Evolutionary conservation across 2,329 filamentous ascomycete genomes (phyloP).

Genomic region (Dactylellina leptospora): DNA sequence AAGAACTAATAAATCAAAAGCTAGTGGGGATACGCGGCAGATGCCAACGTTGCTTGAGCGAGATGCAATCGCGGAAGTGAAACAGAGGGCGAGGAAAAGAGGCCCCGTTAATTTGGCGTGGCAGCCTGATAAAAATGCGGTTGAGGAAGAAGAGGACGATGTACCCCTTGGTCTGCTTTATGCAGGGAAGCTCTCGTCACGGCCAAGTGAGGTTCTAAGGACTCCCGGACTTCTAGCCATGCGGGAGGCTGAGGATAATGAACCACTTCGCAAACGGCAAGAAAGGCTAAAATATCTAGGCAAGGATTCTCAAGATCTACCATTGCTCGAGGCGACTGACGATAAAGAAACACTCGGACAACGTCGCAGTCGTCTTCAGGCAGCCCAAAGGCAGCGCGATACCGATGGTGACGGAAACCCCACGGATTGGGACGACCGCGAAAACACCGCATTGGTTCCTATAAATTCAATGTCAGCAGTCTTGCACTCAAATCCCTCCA

Average conservation of each 20-base stretch:
- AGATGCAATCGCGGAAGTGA: slow-evolving; percentile 86
- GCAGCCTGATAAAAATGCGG: slow-evolving; percentile 71
- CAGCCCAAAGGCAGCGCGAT: slow-evolving; percentile 35
- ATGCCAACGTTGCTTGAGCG: slow-evolving; percentile 84
- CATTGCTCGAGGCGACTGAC: slow-evolving; percentile 63
- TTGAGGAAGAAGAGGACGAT: slow-evolving; percentile 74
- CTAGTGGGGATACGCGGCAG: slow-evolving; percentile 69
- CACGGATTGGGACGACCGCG: slow-evolving; percentile 13
- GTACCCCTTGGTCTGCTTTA: slow-evolving; percentile 85
- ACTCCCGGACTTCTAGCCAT: slow-evolving; percentile 78
- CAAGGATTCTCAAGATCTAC: slow-evolving; percentile 71
- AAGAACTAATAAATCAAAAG: slow-evolving; percentile 65
- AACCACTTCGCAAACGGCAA: slow-evolving; percentile 80
- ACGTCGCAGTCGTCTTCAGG: slow-evolving; percentile 75
- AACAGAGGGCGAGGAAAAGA: slow-evolving; percentile 76
- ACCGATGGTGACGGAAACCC: not conserved
- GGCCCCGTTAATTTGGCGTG: slow-evolving; percentile 87
- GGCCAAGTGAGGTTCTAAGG: slow-evolving; percentile 68
- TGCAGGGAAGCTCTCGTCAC: slow-evolving; percentile 67
- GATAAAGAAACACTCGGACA: slow-evolving; percentile 77
- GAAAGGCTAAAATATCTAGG: slow-evolving; percentile 76
- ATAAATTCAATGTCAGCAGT: slow-evolving; percentile 32
- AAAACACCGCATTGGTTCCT: not conserved
- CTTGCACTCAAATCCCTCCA: slow-evolving; percentile 29
- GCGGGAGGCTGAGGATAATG: slow-evolving; percentile 88